These are phyloP conservation scores for Globisporangium recalcitrans DNA, from an alignment of 352 stramenopile species.

Conservation along the genomic window DNA sequence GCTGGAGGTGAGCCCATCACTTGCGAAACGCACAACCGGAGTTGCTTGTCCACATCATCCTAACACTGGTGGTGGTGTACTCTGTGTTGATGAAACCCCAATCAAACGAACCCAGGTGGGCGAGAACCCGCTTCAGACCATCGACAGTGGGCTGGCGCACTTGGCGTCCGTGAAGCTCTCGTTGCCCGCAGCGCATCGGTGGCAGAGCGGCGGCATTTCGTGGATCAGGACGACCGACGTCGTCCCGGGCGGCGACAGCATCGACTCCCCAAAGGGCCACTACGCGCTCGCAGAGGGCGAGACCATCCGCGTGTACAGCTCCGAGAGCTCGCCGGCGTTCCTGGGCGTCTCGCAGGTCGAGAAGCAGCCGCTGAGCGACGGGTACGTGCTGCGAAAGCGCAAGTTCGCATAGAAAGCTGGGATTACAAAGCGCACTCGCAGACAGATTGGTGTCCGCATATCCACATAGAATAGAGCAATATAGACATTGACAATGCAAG, in stretches of 20 bases:
- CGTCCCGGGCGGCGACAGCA: slow-evolving; percentile 6
- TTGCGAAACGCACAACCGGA: too few relatives aligned
- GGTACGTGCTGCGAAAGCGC: slow-evolving; percentile 57
- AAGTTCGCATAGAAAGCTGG: slow-evolving; percentile 39
- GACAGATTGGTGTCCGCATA: background rate
- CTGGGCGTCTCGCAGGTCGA: slow-evolving; percentile 61
- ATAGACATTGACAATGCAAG: background rate
- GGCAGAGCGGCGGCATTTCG: slow-evolving; percentile 44
- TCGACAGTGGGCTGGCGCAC: slow-evolving; percentile 59
- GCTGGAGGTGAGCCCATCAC: slow-evolving; percentile 33
- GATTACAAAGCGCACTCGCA: background rate
- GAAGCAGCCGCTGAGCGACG: slow-evolving; percentile 19
- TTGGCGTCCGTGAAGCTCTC: slow-evolving; percentile 41
- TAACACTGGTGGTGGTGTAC: slow-evolving; percentile 1
- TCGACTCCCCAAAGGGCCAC: slow-evolving; percentile 2
- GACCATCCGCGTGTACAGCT: slow-evolving; percentile 50
- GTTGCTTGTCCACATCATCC: too few relatives aligned
- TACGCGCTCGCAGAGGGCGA: slow-evolving; percentile 29
- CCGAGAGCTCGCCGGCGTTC: slow-evolving; percentile 23
- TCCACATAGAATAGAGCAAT: slow-evolving; percentile 5
- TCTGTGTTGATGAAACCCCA: background rate
- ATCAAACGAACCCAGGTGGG: slow-evolving; percentile 1
- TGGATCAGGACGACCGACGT: slow-evolving; percentile 29
- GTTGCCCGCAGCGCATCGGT: slow-evolving; percentile 26
- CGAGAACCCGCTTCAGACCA: slow-evolving; percentile 33